Evolutionary conservation across 768 basidiomycete species (phyloP), one percentile per base, ranked within the genome.

Genomic region (Sporobolomyces phaffii): DNA sequence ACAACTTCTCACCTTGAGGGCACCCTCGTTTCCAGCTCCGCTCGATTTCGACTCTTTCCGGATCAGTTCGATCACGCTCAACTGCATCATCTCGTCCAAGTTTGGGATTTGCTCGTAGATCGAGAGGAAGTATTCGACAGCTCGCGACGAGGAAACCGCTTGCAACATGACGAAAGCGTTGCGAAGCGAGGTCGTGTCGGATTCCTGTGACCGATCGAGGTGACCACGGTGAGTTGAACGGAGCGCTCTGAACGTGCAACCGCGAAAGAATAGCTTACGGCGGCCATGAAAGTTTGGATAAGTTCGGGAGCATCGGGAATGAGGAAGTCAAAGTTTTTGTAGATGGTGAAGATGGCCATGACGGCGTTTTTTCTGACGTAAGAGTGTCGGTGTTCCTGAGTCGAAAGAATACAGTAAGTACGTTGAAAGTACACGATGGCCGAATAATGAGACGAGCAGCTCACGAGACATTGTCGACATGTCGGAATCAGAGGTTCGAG

Each of bases 341-440:
- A 92, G 79, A 98, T 94, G 61, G 91, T 86, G 78, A 88, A 93
- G 47, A 96, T 82, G 34, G 96, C 91, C 77, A 99, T 96, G 40
- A 98, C 92, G 31, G 96, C 96, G 76, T 97, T 94, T 81, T 97
- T 97, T 75, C 96, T 87, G 60, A 98, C 96, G 77, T 92, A 99
- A 3, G 90, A 90, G 78, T 98, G 96, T 56, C 94, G 86, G 79
- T 98, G 94, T 79, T 99, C 93, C 80, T 81, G n/a, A n/a, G n/a
- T n/a, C n/a, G n/a, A n/a, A n/a, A n/a, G n/a, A n/a, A n/a, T n/a
- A n/a, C n/a, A n/a, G n/a, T n/a, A n/a, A n/a, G n/a, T n/a, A n/a
- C n/a, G n/a, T n/a, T n/a, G n/a, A n/a, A n/a, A n/a, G n/a, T n/a
- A n/a, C n/a, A n/a, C n/a, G n/a, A n/a, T n/a, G n/a, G n/a, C n/a